phyloP scores from a whole-genome alignment of 345 rosid genomes.

The Pistacia integerrima region DNA sequence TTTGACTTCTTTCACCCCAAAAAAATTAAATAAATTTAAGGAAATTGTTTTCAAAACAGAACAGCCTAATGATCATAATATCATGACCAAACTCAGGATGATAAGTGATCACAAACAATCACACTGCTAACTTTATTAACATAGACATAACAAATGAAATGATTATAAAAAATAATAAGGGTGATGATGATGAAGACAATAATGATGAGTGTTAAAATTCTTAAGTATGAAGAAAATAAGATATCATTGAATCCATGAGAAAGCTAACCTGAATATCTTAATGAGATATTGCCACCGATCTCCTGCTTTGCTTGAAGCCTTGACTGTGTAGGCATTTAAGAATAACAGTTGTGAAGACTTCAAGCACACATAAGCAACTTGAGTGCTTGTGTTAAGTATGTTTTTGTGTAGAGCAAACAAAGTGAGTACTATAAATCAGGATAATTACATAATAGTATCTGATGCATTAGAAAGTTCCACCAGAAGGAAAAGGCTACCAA shows the following conservation, averaged over 20 bases:
- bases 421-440: background rate
- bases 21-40: background rate
- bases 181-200: background rate
- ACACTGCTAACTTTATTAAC: no score
- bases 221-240: background rate
- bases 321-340: conserved; percentile 42
- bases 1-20: background rate
- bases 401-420: background rate
- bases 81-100: background rate
- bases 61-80: no score
- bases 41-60: background rate
- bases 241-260: conserved; percentile 11
- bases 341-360: conserved; percentile 17
- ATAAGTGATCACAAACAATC: background rate
- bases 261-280: conserved; percentile 61
- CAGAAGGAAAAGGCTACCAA: background rate
- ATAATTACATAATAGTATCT: background rate
- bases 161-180: background rate
- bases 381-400: background rate
- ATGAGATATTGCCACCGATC: conserved; percentile 55
- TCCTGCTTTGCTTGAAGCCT: conserved; percentile 80
- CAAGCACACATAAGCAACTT: background rate
- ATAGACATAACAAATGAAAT: background rate
- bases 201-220: background rate
- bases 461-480: background rate